phyloP scores from a whole-genome alignment of 257 asterid species.

The Przewalskia tangutica region DNA sequence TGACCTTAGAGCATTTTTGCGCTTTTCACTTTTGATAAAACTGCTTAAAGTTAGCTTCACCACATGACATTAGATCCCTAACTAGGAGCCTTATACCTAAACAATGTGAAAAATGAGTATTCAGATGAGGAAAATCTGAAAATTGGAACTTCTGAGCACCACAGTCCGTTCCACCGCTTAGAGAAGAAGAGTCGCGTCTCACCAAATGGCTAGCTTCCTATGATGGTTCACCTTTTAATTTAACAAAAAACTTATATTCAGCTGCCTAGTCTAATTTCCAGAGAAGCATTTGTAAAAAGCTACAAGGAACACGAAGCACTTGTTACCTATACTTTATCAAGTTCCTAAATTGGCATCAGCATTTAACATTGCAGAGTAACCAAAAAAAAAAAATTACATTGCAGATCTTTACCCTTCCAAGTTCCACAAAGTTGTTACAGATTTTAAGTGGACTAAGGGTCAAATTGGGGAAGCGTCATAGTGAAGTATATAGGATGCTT shows the following conservation, averaged over 20 bases:
- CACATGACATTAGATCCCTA: not conserved
- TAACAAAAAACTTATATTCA: not conserved
- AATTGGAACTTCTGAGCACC: not conserved
- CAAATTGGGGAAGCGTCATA: not conserved
- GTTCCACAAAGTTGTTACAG: not conserved
- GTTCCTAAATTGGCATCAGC: not conserved
- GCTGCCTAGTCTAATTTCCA: not conserved
- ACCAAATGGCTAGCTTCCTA: not conserved
- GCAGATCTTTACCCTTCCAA: not conserved
- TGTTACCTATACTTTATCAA: not conserved
- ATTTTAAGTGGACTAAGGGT: not conserved
- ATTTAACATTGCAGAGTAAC: not conserved
- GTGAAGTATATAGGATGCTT: not conserved
- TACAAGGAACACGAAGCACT: not conserved
- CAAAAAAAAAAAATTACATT: no score
- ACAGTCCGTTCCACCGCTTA: not conserved
- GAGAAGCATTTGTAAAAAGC: not conserved
- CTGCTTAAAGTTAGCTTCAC: not conserved
- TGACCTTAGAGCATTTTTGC: no score
- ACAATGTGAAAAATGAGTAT: no score
- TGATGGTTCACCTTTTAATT: not conserved
- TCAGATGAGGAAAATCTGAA: constrained; percentile 12
- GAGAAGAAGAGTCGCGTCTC: not conserved
- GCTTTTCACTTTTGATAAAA: no score
- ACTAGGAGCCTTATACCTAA: not conserved